A percentile compares a stretch with the other conserved stretches of the same genome.
Conservation (phyloP, 805 yeast genomes). For the Kregervanrija pseudodelftensis region DNA sequence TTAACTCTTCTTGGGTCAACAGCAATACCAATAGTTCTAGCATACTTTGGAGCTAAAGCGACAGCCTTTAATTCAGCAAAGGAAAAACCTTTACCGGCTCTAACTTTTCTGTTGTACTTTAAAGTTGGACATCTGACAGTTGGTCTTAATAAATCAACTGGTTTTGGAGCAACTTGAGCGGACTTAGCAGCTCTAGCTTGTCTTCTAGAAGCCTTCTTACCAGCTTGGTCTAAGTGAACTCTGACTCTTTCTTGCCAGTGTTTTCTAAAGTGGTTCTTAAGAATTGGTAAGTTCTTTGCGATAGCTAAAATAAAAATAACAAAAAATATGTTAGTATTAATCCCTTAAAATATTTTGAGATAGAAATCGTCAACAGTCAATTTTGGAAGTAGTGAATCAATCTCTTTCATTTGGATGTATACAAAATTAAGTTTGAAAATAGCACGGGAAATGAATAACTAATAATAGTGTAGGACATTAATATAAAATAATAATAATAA, state of each 20-base stretch:
- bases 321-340: slow-evolving; percentile 14
- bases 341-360: background rate
- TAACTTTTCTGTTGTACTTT: slow-evolving; percentile 98
- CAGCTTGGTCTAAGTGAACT: slow-evolving; percentile 99
- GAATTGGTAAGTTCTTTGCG: slow-evolving; percentile 97
- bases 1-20: slow-evolving; percentile 99
- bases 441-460: no score
- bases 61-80: slow-evolving; percentile 97
- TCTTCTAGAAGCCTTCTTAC: slow-evolving; percentile 97
- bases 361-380: background rate
- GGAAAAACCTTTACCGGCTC: slow-evolving; percentile 99
- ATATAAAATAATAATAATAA: no score
- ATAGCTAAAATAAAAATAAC: slow-evolving; percentile 60
- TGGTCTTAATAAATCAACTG: slow-evolving; percentile 94
- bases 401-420: no score
- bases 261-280: slow-evolving; percentile 99
- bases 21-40: slow-evolving; percentile 97
- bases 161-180: slow-evolving; percentile 95
- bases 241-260: slow-evolving; percentile 99
- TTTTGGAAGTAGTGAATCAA: background rate
- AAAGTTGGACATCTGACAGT: slow-evolving; percentile 98
- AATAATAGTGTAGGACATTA: no score
- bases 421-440: no score
- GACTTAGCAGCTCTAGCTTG: slow-evolving; percentile 89
- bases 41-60: slow-evolving; percentile 88